Conservation (phyloP, 805 yeast genomes). For the Metschnikowia hibisci region DNA sequence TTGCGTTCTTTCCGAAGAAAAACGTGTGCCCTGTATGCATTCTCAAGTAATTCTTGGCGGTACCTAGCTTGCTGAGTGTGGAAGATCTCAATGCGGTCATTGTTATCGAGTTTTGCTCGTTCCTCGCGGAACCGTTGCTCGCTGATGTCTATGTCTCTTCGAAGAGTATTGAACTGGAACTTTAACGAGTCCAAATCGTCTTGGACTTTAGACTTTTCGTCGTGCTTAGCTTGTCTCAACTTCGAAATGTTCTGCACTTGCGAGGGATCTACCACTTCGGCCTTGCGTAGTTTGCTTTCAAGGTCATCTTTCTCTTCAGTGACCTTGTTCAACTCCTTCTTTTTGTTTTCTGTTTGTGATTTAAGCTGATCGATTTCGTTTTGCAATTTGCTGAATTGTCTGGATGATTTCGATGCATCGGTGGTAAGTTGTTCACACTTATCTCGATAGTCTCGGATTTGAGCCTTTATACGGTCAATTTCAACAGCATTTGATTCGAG, state of each 20-base stretch:
- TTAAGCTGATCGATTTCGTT: slow-evolving; percentile 14
- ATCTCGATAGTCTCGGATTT: slow-evolving; percentile 1
- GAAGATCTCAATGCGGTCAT: slow-evolving; percentile 50
- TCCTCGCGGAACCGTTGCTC: slow-evolving; percentile 13
- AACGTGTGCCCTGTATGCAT: slow-evolving; percentile 37
- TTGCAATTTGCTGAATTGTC: slow-evolving; percentile 6
- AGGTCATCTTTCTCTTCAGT: slow-evolving; percentile 11
- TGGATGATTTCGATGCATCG: background rate
- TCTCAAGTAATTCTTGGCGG: slow-evolving; percentile 33
- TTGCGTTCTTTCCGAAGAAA: slow-evolving; percentile 36
- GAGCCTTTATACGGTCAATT: background rate
- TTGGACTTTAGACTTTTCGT: slow-evolving; percentile 28
- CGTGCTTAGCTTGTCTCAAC: slow-evolving; percentile 13
- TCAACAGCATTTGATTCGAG: background rate
- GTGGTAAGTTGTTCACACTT: slow-evolving; percentile 6
- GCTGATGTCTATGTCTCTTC: slow-evolving; percentile 8
- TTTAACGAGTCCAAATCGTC: slow-evolving; percentile 13
- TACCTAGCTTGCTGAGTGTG: slow-evolving; percentile 28
- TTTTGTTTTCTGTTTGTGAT: slow-evolving; percentile 12
- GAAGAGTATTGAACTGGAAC: slow-evolving; percentile 6
- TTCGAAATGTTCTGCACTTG: slow-evolving; percentile 5
- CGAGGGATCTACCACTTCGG: slow-evolving; percentile 10
- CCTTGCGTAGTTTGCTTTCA: slow-evolving; percentile 4
- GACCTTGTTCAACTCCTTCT: slow-evolving; percentile 12
- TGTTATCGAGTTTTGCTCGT: slow-evolving; percentile 17